Conservation (phyloP, 768 basidiomycete species). For the Tricholoma furcatifolium region DNA sequence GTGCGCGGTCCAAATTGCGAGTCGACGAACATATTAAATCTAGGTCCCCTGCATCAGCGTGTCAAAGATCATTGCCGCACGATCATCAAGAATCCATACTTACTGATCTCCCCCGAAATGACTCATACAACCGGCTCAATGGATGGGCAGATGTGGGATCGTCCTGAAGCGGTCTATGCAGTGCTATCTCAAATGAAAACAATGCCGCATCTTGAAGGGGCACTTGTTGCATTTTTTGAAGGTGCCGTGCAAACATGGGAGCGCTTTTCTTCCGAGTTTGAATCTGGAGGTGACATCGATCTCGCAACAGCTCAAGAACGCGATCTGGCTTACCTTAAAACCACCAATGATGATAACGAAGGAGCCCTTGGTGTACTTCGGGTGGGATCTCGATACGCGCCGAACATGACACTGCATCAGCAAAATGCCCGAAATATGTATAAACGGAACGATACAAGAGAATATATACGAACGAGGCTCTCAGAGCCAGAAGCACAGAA, state of each 20-base stretch:
- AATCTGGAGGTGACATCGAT: too few species aligned
- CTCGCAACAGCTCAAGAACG: too few species aligned
- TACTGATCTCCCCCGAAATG: slow-evolving; percentile 16
- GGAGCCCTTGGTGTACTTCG: too few species aligned
- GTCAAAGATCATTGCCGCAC: slow-evolving; percentile 16
- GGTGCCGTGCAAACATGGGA: slow-evolving; percentile 27
- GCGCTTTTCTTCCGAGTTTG: slow-evolving; percentile 27
- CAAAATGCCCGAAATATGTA: too few species aligned
- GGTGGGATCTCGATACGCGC: too few species aligned
- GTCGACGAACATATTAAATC: slow-evolving; percentile 21
- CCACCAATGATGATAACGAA: too few species aligned
- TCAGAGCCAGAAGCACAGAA: too few species aligned
- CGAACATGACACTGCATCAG: too few species aligned
- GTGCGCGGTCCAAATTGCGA: slow-evolving; percentile 16
- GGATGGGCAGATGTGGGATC: slow-evolving; percentile 26
- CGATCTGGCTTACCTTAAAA: too few species aligned
- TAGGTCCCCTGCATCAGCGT: slow-evolving; percentile 23
- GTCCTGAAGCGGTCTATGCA: slow-evolving; percentile 17
- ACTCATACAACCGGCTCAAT: slow-evolving; percentile 18
- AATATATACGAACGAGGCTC: too few species aligned
- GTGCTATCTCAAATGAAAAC: slow-evolving; percentile 12
- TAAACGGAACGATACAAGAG: too few species aligned
- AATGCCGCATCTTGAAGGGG: slow-evolving; percentile 16
- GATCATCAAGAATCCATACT: slow-evolving; percentile 20
- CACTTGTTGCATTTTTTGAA: slow-evolving; percentile 21